phyloP scores from a whole-genome alignment of 2,329 filamentous ascomycete genomes.

The Colletotrichum camelliae region DNA sequence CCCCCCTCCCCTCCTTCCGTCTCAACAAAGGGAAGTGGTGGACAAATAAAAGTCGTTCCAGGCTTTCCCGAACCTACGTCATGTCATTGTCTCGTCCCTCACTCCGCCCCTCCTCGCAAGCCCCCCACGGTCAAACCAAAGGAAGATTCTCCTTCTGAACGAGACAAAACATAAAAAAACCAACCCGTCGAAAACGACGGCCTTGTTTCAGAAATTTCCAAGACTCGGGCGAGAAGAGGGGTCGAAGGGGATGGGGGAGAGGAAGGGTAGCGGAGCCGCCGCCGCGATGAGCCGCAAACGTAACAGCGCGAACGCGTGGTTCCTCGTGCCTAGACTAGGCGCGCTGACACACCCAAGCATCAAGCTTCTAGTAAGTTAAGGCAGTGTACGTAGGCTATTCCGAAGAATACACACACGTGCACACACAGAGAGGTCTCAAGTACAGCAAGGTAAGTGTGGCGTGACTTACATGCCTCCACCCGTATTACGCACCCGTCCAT shows the following conservation, averaged over 20 bases:
- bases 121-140: background rate
- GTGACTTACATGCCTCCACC: background rate
- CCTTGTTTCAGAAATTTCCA: background rate
- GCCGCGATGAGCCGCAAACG: background rate
- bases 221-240: background rate
- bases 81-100: background rate
- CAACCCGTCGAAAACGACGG: background rate
- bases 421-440: background rate
- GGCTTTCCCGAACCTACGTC: background rate
- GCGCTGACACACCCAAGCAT: background rate
- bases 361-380: background rate
- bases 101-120: background rate
- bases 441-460: background rate
- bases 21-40: background rate
- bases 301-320: slow-evolving; percentile 1
- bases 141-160: background rate
- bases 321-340: background rate
- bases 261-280: background rate
- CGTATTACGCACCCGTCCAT: background rate
- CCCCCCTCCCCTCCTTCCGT: background rate
- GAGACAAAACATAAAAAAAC: background rate
- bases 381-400: background rate
- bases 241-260: background rate
- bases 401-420: background rate
- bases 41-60: background rate